Percentiles rank a stretch among this genome's conserved stretches.
phyloP scores from a whole-genome alignment of 495 filamentous ascomycete species.

The Thermothielavioides terrestris region DNA sequence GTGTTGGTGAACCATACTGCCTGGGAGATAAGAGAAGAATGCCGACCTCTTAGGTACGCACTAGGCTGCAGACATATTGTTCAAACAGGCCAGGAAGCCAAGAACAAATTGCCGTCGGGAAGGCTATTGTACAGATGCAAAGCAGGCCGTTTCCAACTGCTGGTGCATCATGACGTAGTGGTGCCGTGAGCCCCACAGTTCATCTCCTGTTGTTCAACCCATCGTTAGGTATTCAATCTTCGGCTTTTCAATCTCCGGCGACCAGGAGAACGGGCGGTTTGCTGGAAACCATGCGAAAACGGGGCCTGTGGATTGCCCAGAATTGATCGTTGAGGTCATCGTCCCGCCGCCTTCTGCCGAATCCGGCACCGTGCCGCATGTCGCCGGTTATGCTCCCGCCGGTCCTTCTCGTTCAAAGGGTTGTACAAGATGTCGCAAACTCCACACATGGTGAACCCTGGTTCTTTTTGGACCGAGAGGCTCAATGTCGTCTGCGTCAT shows the following conservation, averaged over 20 bases:
- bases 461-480: constrained; percentile 26
- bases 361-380: constrained; percentile 25
- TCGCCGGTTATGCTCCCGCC: constrained; percentile 33
- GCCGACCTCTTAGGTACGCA: no score
- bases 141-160: neutral
- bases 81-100: neutral
- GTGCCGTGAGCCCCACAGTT: neutral
- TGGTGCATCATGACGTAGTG: constrained; percentile 5
- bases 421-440: constrained; percentile 42
- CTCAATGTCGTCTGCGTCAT: constrained; percentile 39
- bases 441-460: constrained; percentile 37
- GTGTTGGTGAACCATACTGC: constrained; percentile 38
- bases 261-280: no score
- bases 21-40: neutral
- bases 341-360: neutral
- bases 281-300: neutral
- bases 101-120: neutral
- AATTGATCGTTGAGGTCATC: neutral
- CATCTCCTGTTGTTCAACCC: no score
- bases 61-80: no score
- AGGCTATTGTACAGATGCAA: neutral
- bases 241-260: neutral
- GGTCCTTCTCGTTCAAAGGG: constrained; percentile 37
- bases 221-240: no score
- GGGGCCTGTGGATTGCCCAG: no score